A percentile compares a stretch with the other conserved stretches of the same genome.
These are phyloP conservation scores for Emergomyces africanus DNA, from an alignment of 2,329 filamentous ascomycete species.

Conservation along the genomic window DNA sequence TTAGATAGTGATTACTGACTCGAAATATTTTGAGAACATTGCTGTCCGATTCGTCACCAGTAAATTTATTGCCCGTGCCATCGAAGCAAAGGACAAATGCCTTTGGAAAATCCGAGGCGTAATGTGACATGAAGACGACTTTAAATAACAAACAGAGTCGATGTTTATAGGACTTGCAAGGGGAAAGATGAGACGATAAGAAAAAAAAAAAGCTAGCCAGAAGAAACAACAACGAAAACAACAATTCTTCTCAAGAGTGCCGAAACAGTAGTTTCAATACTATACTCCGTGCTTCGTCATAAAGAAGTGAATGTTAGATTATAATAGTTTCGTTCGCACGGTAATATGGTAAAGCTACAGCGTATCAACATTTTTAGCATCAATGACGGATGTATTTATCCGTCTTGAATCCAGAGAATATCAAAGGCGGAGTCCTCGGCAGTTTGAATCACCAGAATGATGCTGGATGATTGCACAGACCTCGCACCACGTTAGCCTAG, in stretches of 20 bases:
- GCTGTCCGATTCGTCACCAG: conserved; percentile 33
- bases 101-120: conserved; percentile 35
- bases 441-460: background rate
- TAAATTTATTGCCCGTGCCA: conserved; percentile 20
- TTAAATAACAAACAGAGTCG: background rate
- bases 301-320: background rate
- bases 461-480: background rate
- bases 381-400: background rate
- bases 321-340: background rate
- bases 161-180: background rate
- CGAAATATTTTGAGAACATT: conserved; percentile 40
- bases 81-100: conserved; percentile 14
- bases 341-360: background rate
- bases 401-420: background rate
- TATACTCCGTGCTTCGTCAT: no score
- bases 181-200: background rate
- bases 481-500: background rate
- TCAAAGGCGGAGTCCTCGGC: background rate
- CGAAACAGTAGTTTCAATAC: no score
- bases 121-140: conserved; percentile 27
- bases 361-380: background rate
- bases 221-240: background rate
- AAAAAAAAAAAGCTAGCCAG: background rate
- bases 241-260: background rate
- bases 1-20: conserved; percentile 3